Percentiles rank a stretch among this genome's conserved stretches.
These are phyloP conservation scores for Cardamine resedifolia DNA, from an alignment of 345 rosid genomes.

Conservation along the genomic window DNA sequence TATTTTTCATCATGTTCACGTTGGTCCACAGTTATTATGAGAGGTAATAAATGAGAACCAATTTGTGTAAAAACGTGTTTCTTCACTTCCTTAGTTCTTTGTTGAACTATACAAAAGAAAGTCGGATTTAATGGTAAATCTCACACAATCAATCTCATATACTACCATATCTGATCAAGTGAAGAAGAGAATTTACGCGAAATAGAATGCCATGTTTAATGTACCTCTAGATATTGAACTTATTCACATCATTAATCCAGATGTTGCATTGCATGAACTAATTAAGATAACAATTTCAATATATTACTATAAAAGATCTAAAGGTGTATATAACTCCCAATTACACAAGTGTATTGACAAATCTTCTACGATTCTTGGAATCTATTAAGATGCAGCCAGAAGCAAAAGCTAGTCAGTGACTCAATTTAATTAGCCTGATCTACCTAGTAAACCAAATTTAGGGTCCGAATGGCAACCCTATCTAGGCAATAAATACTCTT, in stretches of 20 bases:
- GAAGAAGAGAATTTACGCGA: not conserved
- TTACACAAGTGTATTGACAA: not conserved
- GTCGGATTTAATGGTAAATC: not conserved
- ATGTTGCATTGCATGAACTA: not conserved
- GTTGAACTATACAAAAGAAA: not conserved
- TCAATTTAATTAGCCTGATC: not conserved
- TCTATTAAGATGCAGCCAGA: not conserved
- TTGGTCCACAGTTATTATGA: constrained; percentile 25
- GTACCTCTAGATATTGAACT: not conserved
- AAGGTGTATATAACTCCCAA: not conserved
- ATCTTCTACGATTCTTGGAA: not conserved
- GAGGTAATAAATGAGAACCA: not conserved
- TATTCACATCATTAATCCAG: not conserved
- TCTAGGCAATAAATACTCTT: not conserved
- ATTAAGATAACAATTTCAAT: not conserved
- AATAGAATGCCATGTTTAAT: not conserved
- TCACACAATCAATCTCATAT: not conserved
- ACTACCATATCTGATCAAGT: not conserved
- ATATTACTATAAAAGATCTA: not conserved
- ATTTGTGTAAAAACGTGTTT: constrained; percentile 7
- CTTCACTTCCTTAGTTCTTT: constrained; percentile 11
- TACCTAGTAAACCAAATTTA: not conserved
- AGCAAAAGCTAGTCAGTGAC: not conserved
- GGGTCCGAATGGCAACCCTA: not conserved
- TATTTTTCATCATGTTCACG: not conserved